phyloP scores from a whole-genome alignment of 2,329 filamentous ascomycete genomes.

The Sporothrix phasma region DNA sequence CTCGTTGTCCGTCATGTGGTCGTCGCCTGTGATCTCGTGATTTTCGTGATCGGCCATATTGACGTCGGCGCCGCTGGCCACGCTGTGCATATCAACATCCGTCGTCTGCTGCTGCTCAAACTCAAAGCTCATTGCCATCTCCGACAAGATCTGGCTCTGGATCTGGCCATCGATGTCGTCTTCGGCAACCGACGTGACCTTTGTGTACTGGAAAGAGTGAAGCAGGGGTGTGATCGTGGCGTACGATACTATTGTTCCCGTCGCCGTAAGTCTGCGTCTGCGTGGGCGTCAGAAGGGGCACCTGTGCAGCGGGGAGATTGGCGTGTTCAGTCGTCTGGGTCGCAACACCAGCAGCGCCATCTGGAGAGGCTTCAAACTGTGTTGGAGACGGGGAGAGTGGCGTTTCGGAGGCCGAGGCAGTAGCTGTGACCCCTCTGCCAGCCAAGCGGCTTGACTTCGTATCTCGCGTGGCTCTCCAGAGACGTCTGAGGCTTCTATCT shows the following conservation, averaged over 20 bases:
- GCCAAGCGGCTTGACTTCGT: neutral
- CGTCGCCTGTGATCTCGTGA: neutral
- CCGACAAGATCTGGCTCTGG: slow-evolving; percentile 19
- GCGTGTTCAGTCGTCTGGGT: neutral
- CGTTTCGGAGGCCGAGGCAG: neutral
- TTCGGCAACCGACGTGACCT: neutral
- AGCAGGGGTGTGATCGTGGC: neutral
- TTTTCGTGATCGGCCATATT: neutral
- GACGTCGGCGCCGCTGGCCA: slow-evolving; percentile 3
- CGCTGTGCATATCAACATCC: slow-evolving; percentile 14
- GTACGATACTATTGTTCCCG: neutral
- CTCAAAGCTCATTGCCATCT: slow-evolving; percentile 18
- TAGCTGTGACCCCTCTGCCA: neutral
- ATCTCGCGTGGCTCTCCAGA: neutral
- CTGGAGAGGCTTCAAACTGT: neutral
- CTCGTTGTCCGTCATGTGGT: neutral
- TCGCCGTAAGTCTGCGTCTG: slow-evolving; percentile 14
- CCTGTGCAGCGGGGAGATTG: neutral
- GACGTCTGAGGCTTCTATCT: neutral
- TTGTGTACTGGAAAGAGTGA: neutral
- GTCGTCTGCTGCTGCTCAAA: slow-evolving; percentile 4
- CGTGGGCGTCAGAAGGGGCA: slow-evolving; percentile 7
- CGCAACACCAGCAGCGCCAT: neutral
- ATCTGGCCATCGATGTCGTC: slow-evolving; percentile 14
- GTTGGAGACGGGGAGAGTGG: neutral